phyloP scores from a whole-genome alignment of 2,329 filamentous ascomycete species.

The Aspergillus costaricaensis region DNA sequence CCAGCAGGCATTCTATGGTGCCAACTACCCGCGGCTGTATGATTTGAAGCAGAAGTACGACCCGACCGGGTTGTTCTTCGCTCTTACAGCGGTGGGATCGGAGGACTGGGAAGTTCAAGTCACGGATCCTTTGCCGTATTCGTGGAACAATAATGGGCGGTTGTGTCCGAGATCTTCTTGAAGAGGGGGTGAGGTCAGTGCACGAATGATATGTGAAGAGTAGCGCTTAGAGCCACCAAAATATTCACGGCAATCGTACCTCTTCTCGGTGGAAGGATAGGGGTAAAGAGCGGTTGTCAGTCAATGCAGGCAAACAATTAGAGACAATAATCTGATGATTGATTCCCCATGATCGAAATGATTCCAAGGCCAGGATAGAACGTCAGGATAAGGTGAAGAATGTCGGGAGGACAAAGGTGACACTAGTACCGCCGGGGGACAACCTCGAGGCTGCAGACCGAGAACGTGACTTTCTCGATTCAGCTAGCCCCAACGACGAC shows the following conservation, averaged over 20 bases:
- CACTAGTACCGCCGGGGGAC: not conserved
- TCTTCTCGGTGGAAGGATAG: too few species aligned
- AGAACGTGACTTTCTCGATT: not conserved
- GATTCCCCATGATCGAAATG: too few species aligned
- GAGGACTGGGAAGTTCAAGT: slow-evolving; percentile 27
- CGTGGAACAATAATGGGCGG: slow-evolving; percentile 26
- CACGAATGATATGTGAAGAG: not conserved
- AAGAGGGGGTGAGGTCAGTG: not conserved
- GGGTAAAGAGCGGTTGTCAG: too few species aligned
- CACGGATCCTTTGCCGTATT: slow-evolving; percentile 19
- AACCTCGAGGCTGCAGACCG: not conserved
- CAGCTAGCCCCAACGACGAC: not conserved
- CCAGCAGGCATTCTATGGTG: slow-evolving; percentile 44
- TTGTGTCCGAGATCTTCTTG: slow-evolving; percentile 13
- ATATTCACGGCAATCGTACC: too few species aligned
- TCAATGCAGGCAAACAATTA: not conserved
- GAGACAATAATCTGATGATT: too few species aligned
- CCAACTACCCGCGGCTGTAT: slow-evolving; percentile 30
- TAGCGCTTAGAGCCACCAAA: too few species aligned
- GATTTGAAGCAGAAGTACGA: slow-evolving; percentile 35
- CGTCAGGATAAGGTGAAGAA: not conserved
- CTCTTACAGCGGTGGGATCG: slow-evolving; percentile 24
- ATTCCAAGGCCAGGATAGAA: too few species aligned
- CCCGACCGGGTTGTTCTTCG: slow-evolving; percentile 33
- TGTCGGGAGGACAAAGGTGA: not conserved